Conservation (phyloP, 2,329 filamentous ascomycete species). For the Aspergillus sp. region DNA sequence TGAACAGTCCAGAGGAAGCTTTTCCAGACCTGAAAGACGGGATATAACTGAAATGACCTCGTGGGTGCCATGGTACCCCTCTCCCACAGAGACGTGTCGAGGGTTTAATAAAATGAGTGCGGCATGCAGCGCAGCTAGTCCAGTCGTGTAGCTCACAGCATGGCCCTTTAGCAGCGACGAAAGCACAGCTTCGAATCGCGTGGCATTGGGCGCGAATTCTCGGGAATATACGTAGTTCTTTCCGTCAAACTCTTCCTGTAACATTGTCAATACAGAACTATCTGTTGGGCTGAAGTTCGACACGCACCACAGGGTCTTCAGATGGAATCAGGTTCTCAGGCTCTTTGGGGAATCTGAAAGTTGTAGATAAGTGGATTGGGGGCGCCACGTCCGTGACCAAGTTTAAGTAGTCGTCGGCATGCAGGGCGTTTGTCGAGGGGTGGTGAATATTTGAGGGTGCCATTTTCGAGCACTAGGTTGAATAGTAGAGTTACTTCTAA, state of each 20-base stretch:
- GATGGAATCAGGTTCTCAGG: constrained; percentile 62
- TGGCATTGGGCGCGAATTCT: constrained; percentile 73
- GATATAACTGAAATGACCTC: constrained; percentile 73
- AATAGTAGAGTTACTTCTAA: neutral
- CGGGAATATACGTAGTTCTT: constrained; percentile 77
- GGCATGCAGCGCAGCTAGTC: constrained; percentile 83
- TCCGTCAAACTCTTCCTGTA: constrained; percentile 19
- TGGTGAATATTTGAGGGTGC: constrained; percentile 17
- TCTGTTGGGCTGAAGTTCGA: neutral
- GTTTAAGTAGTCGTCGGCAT: constrained; percentile 77
- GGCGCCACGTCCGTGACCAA: constrained; percentile 77
- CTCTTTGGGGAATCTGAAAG: constrained; percentile 74
- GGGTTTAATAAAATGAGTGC: constrained; percentile 80
- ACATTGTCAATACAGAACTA: neutral
- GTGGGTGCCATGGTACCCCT: constrained; percentile 91
- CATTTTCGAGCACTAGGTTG: constrained; percentile 15
- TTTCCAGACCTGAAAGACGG: constrained; percentile 72
- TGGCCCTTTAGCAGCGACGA: constrained; percentile 64
- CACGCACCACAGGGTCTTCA: constrained; percentile 50
- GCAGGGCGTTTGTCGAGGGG: constrained; percentile 63
- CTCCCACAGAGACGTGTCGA: constrained; percentile 74
- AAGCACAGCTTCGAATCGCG: constrained; percentile 81
- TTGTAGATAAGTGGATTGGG: constrained; percentile 86
- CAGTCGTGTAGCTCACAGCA: constrained; percentile 77
- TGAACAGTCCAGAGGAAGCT: constrained; percentile 70